Conservation (phyloP, 73 alveolate species). For the Tetrahymena borealis region DNA sequence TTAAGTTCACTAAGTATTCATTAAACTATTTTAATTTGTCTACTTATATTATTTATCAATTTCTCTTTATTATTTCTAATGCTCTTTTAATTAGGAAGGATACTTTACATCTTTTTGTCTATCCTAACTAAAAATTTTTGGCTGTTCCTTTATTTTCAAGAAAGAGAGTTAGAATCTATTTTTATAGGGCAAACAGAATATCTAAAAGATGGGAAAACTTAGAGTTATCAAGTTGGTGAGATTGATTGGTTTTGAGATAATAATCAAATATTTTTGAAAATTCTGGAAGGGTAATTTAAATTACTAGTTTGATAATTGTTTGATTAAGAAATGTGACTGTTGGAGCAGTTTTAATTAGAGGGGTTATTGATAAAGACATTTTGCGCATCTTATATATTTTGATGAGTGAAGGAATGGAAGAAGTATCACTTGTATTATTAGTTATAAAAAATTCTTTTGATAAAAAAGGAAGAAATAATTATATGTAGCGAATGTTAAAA, state of each 20-base stretch:
- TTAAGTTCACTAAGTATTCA: not conserved
- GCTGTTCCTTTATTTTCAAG: not conserved
- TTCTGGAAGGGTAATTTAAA: not conserved
- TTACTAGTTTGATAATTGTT: not conserved
- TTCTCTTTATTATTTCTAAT: not conserved
- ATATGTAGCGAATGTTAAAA: not conserved
- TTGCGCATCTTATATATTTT: not conserved
- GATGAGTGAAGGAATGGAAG: not conserved
- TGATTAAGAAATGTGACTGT: not conserved
- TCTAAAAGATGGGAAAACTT: too few relatives aligned
- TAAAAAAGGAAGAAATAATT: not conserved
- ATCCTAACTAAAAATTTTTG: not conserved
- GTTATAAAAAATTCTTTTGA: not conserved
- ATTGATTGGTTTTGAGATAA: too few relatives aligned
- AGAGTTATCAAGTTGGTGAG: too few relatives aligned
- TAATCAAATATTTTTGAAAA: not conserved
- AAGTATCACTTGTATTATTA: not conserved
- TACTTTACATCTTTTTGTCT: not conserved
- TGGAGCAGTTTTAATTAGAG: not conserved
- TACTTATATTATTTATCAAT: not conserved
- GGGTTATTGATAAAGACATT: not conserved
- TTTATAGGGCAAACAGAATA: not conserved
- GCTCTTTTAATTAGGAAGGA: not conserved
- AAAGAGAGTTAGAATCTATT: not conserved
- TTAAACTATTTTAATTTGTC: not conserved